Conservation (phyloP, 257 asterid species). For the Penstemon eatonii region DNA sequence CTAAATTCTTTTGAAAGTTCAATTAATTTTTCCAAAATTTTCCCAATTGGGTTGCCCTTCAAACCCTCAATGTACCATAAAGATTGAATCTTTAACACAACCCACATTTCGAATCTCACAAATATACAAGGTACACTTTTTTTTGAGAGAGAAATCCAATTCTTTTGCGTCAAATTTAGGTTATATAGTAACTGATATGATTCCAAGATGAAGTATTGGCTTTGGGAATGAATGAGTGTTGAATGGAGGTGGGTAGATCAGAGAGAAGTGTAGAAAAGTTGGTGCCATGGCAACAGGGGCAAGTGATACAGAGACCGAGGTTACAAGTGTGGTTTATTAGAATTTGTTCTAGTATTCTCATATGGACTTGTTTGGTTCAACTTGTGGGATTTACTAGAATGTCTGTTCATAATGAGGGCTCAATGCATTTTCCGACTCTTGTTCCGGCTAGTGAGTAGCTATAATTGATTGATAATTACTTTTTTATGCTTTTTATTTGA, state of each 20-base stretch:
- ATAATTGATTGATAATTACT: conserved; percentile 27
- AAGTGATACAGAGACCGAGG: conserved; percentile 64
- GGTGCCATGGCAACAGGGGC: conserved; percentile 53
- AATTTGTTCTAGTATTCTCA: conserved; percentile 80
- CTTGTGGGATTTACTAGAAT: conserved; percentile 52
- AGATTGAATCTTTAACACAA: conserved; percentile 34
- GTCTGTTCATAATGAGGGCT: conserved; percentile 45
- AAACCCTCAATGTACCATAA: conserved; percentile 27
- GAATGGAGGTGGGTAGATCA: conserved; percentile 57
- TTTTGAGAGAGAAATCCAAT: conserved; percentile 1
- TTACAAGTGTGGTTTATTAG: conserved; percentile 86
- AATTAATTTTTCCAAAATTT: conserved; percentile 10
- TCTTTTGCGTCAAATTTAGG: conserved; percentile 20
- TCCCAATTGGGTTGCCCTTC: conserved; percentile 25
- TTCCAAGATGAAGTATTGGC: conserved; percentile 47
- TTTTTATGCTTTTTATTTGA: conserved; percentile 9
- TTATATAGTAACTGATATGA: conserved; percentile 21
- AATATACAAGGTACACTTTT: conserved; percentile 13
- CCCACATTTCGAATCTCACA: conserved; percentile 30
- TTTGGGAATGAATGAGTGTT: conserved; percentile 60
- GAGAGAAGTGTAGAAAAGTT: conserved; percentile 45
- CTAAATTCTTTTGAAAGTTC: neutral
- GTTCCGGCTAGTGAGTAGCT: conserved; percentile 63
- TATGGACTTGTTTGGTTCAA: conserved; percentile 95
- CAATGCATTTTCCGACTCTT: conserved; percentile 44